phyloP scores from a whole-genome alignment of 768 basidiomycete species.

The Boletus pseudo-olivaceus region DNA sequence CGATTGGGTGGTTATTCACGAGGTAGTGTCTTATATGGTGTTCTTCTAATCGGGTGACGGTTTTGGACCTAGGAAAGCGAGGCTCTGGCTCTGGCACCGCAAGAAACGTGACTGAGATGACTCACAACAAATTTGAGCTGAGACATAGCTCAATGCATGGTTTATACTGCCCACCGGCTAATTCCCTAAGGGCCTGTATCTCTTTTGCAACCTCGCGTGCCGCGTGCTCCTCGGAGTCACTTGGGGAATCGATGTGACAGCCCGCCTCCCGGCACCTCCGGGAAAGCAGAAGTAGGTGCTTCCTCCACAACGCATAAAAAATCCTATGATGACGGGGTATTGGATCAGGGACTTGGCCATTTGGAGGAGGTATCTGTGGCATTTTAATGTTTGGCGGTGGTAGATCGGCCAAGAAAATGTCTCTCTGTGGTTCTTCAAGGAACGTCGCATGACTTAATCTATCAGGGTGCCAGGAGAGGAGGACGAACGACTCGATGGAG shows the following conservation, averaged over 20 bases:
- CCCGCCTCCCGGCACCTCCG: constrained; percentile 16
- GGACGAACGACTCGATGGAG: constrained; percentile 54
- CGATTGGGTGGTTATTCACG: constrained; percentile 58
- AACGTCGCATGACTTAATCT: constrained; percentile 83
- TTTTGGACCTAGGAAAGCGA: constrained; percentile 53
- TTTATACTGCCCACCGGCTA: constrained; percentile 34
- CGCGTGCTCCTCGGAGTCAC: constrained; percentile 15
- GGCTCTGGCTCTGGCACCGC: background rate
- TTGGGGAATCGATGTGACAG: constrained; percentile 3
- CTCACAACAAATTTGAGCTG: constrained; percentile 72
- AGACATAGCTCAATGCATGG: constrained; percentile 78
- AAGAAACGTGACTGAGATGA: constrained; percentile 2
- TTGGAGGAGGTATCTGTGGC: constrained; percentile 17
- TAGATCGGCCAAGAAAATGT: constrained; percentile 43
- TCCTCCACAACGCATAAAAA: constrained; percentile 23
- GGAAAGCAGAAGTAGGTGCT: constrained; percentile 21
- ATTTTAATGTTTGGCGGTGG: constrained; percentile 16
- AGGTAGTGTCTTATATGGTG: constrained; percentile 76
- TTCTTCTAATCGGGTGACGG: constrained; percentile 57
- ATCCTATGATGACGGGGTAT: constrained; percentile 22
- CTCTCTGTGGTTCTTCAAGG: constrained; percentile 53
- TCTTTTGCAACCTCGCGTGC: constrained; percentile 23
- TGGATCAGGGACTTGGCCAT: constrained; percentile 16
- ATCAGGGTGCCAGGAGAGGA: constrained; percentile 62
- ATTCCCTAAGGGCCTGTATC: constrained; percentile 14